These are phyloP conservation scores for Pholiota molesta DNA, from an alignment of 768 basidiomycete genomes.

Conservation along the genomic window DNA sequence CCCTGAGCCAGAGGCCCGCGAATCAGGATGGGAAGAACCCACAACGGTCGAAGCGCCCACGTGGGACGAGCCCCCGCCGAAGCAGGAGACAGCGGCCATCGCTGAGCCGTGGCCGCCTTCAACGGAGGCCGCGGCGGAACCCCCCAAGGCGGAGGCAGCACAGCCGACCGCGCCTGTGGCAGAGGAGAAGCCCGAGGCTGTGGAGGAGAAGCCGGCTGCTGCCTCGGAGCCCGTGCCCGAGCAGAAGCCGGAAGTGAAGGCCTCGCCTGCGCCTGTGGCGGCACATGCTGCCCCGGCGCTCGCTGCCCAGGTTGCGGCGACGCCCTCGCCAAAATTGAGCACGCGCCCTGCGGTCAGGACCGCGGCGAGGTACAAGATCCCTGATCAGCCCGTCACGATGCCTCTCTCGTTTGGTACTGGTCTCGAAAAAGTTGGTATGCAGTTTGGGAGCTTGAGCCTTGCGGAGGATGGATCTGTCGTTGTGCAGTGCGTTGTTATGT, in stretches of 20 bases:
- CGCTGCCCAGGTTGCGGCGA: slow-evolving; percentile 38
- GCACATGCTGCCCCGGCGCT: slow-evolving; percentile 28
- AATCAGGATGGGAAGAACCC: slow-evolving; percentile 70
- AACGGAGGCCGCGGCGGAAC: slow-evolving; percentile 19
- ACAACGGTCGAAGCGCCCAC: slow-evolving; percentile 67
- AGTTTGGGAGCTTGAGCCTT: slow-evolving; percentile 84
- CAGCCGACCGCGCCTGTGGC: slow-evolving; percentile 32
- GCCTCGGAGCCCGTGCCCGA: slow-evolving; percentile 34
- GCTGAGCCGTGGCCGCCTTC: slow-evolving; percentile 38
- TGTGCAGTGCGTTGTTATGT: slow-evolving; percentile 46
- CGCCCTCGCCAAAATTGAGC: slow-evolving; percentile 54
- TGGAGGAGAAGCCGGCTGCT: slow-evolving; percentile 26
- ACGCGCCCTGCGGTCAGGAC: slow-evolving; percentile 56
- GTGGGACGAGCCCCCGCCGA: slow-evolving; percentile 66
- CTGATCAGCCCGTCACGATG: slow-evolving; percentile 82
- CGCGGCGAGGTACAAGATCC: slow-evolving; percentile 68
- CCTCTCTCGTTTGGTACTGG: slow-evolving; percentile 66
- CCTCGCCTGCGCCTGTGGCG: slow-evolving; percentile 31
- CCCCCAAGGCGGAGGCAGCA: slow-evolving; percentile 18
- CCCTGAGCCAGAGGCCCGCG: slow-evolving; percentile 33
- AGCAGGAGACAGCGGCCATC: slow-evolving; percentile 29
- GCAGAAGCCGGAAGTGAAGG: slow-evolving; percentile 32
- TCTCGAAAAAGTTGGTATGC: slow-evolving; percentile 85
- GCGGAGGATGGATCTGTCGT: slow-evolving; percentile 61
- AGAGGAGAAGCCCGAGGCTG: slow-evolving; percentile 22